phyloP scores from a whole-genome alignment of 148 eudicot genomes.

The Rhododendron williamsianum region DNA sequence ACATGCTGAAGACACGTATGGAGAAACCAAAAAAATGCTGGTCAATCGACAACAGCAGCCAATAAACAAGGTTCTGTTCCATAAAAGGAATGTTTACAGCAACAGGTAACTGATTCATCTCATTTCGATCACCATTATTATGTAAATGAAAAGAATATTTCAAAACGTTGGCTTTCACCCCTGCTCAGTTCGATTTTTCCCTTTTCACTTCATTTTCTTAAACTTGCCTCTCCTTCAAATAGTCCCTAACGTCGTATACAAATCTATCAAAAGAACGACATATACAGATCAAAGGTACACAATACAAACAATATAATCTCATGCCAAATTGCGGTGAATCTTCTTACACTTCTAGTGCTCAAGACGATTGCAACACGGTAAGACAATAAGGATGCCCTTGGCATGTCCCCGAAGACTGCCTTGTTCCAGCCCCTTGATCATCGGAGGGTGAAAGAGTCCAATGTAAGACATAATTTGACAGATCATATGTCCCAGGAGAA shows the following conservation, averaged over 20 bases:
- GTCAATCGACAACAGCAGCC: background rate
- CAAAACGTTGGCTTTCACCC: background rate
- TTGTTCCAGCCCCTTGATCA: conserved; percentile 19
- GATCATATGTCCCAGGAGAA: conserved; percentile 77
- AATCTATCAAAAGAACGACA: background rate
- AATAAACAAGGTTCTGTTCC: background rate
- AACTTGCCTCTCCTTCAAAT: background rate
- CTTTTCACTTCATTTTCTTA: background rate
- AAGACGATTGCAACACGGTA: conserved; percentile 61
- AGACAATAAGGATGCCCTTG: conserved; percentile 64
- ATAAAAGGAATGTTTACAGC: background rate
- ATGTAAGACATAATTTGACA: conserved; percentile 59
- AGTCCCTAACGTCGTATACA: background rate
- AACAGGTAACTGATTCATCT: background rate
- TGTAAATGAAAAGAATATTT: background rate
- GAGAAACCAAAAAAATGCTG: background rate
- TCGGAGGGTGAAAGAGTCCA: conserved; percentile 44
- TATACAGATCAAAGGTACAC: background rate
- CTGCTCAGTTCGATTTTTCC: background rate
- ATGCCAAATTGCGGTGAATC: background rate
- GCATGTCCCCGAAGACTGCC: conserved; percentile 57
- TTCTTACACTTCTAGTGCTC: conserved; percentile 10
- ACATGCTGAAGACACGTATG: background rate
- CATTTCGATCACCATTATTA: background rate
- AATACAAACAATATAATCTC: background rate